Percentiles rank a stretch among this genome's conserved stretches.
Conservation (phyloP, 257 asterid species). For the Thymus quinquecostatus region DNA sequence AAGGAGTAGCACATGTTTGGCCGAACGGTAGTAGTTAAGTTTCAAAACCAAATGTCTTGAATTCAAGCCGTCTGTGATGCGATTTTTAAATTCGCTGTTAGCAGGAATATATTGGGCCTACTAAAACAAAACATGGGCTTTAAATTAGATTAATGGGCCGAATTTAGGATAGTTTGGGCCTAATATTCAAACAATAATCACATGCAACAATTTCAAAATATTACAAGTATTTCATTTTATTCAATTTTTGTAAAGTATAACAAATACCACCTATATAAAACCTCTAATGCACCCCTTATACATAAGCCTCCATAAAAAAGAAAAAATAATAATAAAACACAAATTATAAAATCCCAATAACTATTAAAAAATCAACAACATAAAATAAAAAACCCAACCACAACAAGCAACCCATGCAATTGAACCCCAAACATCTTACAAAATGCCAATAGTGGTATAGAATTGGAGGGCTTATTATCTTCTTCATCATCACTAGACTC, state of each 20-base stretch:
- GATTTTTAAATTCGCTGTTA: too few relatives aligned
- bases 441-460: constrained; percentile 31
- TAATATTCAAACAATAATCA: background rate
- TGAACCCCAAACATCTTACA: constrained; percentile 38
- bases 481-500: constrained; percentile 46
- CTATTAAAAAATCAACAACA: constrained; percentile 15
- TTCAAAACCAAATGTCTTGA: too few relatives aligned
- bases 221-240: background rate
- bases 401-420: constrained; percentile 34
- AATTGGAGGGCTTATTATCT: constrained; percentile 42
- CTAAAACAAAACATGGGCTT: too few relatives aligned
- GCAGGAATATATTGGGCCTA: too few relatives aligned
- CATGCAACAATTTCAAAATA: background rate
- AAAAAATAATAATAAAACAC: background rate
- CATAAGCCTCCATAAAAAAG: background rate
- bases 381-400: constrained; percentile 36
- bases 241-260: background rate
- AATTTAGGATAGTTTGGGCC: too few relatives aligned
- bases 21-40: too few relatives aligned
- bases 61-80: too few relatives aligned
- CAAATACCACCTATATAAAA: background rate
- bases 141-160: too few relatives aligned
- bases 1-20: too few relatives aligned
- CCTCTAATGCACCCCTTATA: constrained; percentile 25
- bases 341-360: constrained; percentile 4